Evolutionary conservation across 2,329 filamentous ascomycete genomes (phyloP).

Genomic region (Xylaria arbuscula): DNA sequence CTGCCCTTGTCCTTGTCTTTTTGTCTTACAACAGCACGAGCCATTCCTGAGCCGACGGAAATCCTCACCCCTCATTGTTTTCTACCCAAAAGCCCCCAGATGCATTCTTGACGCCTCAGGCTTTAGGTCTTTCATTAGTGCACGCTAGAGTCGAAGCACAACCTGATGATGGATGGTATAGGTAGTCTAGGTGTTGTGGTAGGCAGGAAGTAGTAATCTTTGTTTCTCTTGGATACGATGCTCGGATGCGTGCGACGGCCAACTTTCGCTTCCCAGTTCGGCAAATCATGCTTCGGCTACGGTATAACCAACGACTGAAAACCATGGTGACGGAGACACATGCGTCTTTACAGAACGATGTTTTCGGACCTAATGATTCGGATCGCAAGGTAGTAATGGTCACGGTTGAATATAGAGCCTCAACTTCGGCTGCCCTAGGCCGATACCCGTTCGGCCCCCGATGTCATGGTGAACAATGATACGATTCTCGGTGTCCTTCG

Average conservation of each 20-base stretch:
- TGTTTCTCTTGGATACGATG: slow-evolving; percentile 12
- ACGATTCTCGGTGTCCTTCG: background rate
- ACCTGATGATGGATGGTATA: background rate
- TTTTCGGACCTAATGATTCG: slow-evolving; percentile 17
- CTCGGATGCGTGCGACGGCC: slow-evolving; percentile 29
- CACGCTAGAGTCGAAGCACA: slow-evolving; percentile 10
- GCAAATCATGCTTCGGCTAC: slow-evolving; percentile 35
- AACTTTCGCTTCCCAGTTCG: slow-evolving; percentile 27
- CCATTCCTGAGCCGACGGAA: slow-evolving; percentile 30
- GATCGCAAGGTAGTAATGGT: slow-evolving; percentile 6
- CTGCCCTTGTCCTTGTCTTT: slow-evolving; percentile 2
- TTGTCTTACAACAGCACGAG: slow-evolving; percentile 25
- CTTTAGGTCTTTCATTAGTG: slow-evolving; percentile 4
- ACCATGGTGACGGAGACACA: slow-evolving; percentile 14
- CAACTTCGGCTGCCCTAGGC: background rate
- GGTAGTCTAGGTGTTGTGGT: background rate
- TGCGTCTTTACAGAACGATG: background rate
- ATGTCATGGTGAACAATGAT: slow-evolving; percentile 9
- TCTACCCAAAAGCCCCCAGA: background rate
- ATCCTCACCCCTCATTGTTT: slow-evolving; percentile 7
- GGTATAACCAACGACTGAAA: slow-evolving; percentile 22
- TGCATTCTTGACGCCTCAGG: slow-evolving; percentile 31
- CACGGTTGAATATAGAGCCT: slow-evolving; percentile 3
- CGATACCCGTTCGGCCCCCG: background rate
- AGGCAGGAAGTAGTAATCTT: background rate